Evolutionary conservation across 2,329 filamentous ascomycete species (phyloP), one percentile per base, ranked within the genome.

Genomic region (Myotisia sp.): DNA sequence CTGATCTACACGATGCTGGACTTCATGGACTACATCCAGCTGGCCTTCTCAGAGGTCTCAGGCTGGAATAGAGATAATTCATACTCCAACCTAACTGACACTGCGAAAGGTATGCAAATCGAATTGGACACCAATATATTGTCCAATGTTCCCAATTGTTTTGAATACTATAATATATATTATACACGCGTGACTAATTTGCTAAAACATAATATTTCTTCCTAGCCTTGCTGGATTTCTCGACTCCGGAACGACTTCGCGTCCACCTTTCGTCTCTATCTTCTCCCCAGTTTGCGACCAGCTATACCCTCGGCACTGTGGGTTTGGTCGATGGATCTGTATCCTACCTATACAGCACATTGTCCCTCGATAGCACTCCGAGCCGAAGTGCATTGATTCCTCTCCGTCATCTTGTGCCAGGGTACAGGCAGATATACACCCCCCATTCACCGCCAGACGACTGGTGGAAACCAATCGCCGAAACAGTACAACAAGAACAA

Each of bases 21-120:
- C 62, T 94, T 93, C 66, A 92, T 94, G 83, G 85, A 92, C 62
- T 87, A 92, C 65, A 79, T 94, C 64, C 84, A 92, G 62, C 72
- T 79, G 62, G 81, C 83, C 50, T 94, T 93, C 63, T 82, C 84
- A 57, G 70, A 80, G 54, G 78, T 80, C 37, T 86, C 85, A 29
- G 72, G 79, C 55, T 94, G 86, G 86, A 81, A 86, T 54, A 70
- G 75, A 51, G 84, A 94, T 65, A 93, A 92, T 59, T 90, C 82
- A 40, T 94, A 94, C 62, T 77, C 82, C 46, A 74, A 78, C 44
- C 66, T 94, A 50, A 93, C 85, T 47, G 76, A 79, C 38, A 92
- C 84, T 3, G 75, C 83, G 30, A 74, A 84, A 64, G 81, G 79
- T 81, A 65, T 44, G 59, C 47, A 12, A 6, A 6, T n/a, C 9